A percentile compares a stretch with the other conserved stretches of the same genome.
Evolutionary conservation across 2,329 filamentous ascomycete genomes (phyloP).

Genomic region (Aspergillus tubingensis): DNA sequence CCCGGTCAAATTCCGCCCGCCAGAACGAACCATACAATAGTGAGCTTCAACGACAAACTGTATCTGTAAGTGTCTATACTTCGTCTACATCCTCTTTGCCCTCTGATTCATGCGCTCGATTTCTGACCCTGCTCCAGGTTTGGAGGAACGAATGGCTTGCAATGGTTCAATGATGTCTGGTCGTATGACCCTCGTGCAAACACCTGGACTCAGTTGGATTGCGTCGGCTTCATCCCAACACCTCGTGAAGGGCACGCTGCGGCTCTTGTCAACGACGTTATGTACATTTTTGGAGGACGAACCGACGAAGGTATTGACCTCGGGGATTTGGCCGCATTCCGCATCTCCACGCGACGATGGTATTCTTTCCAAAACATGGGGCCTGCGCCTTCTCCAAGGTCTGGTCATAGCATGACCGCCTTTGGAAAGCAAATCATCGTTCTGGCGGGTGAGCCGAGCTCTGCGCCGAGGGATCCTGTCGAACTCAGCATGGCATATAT

Average conservation of each 20-base stretch:
- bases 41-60: constrained; percentile 90
- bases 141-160: constrained; percentile 90
- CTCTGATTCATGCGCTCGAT: neutral
- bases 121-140: constrained; percentile 60
- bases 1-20: constrained; percentile 76
- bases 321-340: constrained; percentile 86
- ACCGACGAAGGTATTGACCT: constrained; percentile 91
- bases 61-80: constrained; percentile 69
- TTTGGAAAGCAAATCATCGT: constrained; percentile 91
- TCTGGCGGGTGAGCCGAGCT: constrained; percentile 90
- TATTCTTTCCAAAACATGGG: constrained; percentile 99
- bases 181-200: constrained; percentile 84
- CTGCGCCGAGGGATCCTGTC: constrained; percentile 73
- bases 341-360: constrained; percentile 83
- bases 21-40: constrained; percentile 89
- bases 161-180: constrained; percentile 99
- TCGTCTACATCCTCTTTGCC: neutral
- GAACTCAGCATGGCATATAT: constrained; percentile 90
- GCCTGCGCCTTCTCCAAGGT: constrained; percentile 86
- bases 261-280: constrained; percentile 91
- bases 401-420: constrained; percentile 96
- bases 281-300: constrained; percentile 98
- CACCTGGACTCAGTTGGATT: constrained; percentile 84
- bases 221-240: constrained; percentile 94
- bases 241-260: constrained; percentile 93